Percentiles rank a stretch among this genome's conserved stretches.
phyloP scores from a whole-genome alignment of 768 basidiomycete genomes.

The Calocybe cyanea region DNA sequence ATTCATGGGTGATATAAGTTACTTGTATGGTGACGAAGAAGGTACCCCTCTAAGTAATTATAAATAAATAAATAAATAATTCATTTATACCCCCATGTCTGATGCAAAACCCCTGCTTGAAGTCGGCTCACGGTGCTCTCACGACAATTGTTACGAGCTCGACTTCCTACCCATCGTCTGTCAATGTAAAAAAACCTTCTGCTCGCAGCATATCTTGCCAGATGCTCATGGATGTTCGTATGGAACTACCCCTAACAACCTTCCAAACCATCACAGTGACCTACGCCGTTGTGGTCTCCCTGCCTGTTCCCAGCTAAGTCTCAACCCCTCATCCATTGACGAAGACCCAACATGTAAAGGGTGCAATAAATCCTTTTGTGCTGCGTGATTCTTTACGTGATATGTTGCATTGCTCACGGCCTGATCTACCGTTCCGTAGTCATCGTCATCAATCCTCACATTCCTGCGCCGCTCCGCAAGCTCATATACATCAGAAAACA shows the following conservation, averaged over 20 bases:
- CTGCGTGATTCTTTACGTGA: no score
- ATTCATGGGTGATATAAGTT: constrained; percentile 54
- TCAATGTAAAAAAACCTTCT: constrained; percentile 55
- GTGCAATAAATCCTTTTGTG: constrained; percentile 63
- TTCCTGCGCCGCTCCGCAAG: constrained; percentile 39
- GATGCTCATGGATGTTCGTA: constrained; percentile 56
- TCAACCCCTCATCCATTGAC: constrained; percentile 37
- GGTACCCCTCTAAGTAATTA: no score
- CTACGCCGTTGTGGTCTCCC: constrained; percentile 47
- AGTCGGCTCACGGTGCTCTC: constrained; percentile 66
- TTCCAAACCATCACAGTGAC: no score
- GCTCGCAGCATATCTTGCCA: constrained; percentile 56
- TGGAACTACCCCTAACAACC: constrained; percentile 1
- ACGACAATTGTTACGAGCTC: constrained; percentile 51
- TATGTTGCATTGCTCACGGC: constrained; percentile 11
- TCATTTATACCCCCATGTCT: no score
- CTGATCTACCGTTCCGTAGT: constrained; percentile 29
- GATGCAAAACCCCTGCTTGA: constrained; percentile 37
- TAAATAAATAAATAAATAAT: background rate
- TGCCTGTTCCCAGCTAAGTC: constrained; percentile 52
- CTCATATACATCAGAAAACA: constrained; percentile 8
- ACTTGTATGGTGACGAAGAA: background rate
- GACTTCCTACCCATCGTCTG: constrained; percentile 82
- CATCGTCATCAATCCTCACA: constrained; percentile 67
- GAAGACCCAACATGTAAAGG: constrained; percentile 43